Percentiles rank a stretch among this genome's conserved stretches.
Conservation (phyloP, 805 yeast genomes). For the Teunomyces atbi region DNA sequence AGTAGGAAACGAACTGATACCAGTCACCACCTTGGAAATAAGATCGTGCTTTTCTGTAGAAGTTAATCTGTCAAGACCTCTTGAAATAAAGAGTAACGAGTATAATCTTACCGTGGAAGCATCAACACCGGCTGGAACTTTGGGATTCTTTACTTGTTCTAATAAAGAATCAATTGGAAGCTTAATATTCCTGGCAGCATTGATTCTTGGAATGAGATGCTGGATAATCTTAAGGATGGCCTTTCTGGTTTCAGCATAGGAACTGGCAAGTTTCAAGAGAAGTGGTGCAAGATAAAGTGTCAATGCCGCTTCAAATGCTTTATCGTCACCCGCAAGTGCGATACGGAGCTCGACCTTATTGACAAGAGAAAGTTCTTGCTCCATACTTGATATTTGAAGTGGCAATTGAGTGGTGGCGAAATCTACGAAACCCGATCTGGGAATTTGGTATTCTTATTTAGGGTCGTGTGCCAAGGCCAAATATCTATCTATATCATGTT, state of each 20-base stretch:
- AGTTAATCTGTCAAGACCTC: constrained; percentile 59
- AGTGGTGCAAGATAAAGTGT: constrained; percentile 71
- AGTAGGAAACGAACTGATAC: constrained; percentile 39
- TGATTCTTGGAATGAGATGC: constrained; percentile 65
- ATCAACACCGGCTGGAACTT: constrained; percentile 42
- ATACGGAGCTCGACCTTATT: constrained; percentile 80
- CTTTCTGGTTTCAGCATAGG: constrained; percentile 60
- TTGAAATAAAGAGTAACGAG: constrained; percentile 63
- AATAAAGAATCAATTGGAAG: constrained; percentile 66
- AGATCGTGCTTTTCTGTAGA: constrained; percentile 35
- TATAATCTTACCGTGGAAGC: constrained; percentile 56
- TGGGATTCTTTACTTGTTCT: constrained; percentile 60
- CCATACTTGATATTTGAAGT: constrained; percentile 16
- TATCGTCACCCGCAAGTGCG: constrained; percentile 69
- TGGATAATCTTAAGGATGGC: constrained; percentile 67
- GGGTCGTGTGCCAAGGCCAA: not conserved
- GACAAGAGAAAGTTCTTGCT: constrained; percentile 57
- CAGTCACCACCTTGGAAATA: constrained; percentile 47
- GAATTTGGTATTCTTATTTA: not conserved
- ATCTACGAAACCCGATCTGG: not conserved
- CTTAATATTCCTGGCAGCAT: constrained; percentile 50
- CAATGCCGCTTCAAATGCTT: constrained; percentile 60
- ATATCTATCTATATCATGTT: not conserved
- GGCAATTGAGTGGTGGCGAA: constrained; percentile 11
- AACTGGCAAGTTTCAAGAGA: constrained; percentile 73